phyloP scores from a whole-genome alignment of 2,329 filamentous ascomycete genomes.

The Alternaria postmessia region DNA sequence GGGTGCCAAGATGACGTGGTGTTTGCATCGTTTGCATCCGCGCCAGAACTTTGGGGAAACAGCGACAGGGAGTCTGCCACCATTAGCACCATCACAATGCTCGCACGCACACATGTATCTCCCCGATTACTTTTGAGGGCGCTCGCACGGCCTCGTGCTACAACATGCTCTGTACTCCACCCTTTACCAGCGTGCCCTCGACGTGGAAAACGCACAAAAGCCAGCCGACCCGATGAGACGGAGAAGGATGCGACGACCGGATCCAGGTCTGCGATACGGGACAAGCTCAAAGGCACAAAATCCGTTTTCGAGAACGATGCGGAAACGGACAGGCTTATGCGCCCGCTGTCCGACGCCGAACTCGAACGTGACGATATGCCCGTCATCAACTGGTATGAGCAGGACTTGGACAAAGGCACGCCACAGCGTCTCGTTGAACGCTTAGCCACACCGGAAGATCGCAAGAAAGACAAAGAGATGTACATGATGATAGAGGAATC shows the following conservation, averaged over 20 bases:
- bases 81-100: slow-evolving; percentile 20
- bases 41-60: slow-evolving; percentile 17
- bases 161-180: slow-evolving; percentile 29
- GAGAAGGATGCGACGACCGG: slow-evolving; percentile 6
- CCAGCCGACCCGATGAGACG: slow-evolving; percentile 15
- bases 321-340: slow-evolving; percentile 16
- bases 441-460: slow-evolving; percentile 36
- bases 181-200: slow-evolving; percentile 24
- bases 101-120: slow-evolving; percentile 35
- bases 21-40: slow-evolving; percentile 21
- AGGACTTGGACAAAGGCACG: slow-evolving; percentile 35
- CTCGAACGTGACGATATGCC: slow-evolving; percentile 33
- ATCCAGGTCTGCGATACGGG: slow-evolving; percentile 4
- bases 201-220: slow-evolving; percentile 34
- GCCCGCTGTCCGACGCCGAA: slow-evolving; percentile 27
- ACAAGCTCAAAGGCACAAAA: slow-evolving; percentile 6
- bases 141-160: slow-evolving; percentile 30
- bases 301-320: slow-evolving; percentile 14
- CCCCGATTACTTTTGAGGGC: slow-evolving; percentile 37
- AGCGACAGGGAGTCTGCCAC: neutral
- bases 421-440: slow-evolving; percentile 33
- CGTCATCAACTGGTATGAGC: slow-evolving; percentile 40
- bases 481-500: slow-evolving; percentile 36
- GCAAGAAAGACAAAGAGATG: slow-evolving; percentile 32
- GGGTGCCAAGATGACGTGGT: slow-evolving; percentile 29